Base-by-base conservation (phyloP, 176 grass and related monocot genomes). In the Ensete glaucum region DNA sequence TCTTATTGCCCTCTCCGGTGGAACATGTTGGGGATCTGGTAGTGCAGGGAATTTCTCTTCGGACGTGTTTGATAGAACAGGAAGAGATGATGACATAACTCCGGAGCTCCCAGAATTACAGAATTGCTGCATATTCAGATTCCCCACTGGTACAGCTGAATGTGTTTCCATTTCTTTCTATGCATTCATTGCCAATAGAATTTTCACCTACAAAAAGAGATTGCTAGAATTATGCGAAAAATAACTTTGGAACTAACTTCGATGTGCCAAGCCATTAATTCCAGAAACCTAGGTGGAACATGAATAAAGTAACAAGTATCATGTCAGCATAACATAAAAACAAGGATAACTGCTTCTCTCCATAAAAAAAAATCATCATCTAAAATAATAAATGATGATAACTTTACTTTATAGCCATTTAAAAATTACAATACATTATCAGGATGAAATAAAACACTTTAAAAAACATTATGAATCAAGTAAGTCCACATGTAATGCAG, bases 121-220 rank as follows among this genome's bases (percentile, higher is more conserved):
- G 24, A 27, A 51, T 13, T 58, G 53, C 10, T 74, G 16, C 54
- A 20, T 23, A 55, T 74, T 76, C 58, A 64, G 19, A 15, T 34
- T 76, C 21, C 52, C 12, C 52, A 73, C 23, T 22, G 43, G 21
- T 9, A 9, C 1, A 24, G 3, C 34, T 24, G 57, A 51, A 51
- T 9, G 43, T 52, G 58, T 50, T 76, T 76, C 57, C 59, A 52
- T 76, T 16, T 63, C 57, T 76, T 76, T 52, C 56, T 34, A 50
- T 64, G 48, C 21, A 52, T 24, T 14, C 14, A 16, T 64, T 64
- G 19, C 53, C 9, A 16, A n/a, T 17, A 26, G 71, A 56, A 0
- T 22, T 27, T 73, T 73, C 22, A 26, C 11, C 71, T 54, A 26
- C 24, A 70, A 5, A 23, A 55, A 2, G 4, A 72, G 9, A 72